A percentile compares a stretch with the other conserved stretches of the same genome.
Evolutionary conservation across 177 flowering plant genomes (phyloP).

Genomic region (Tripterygium wilfordii): DNA sequence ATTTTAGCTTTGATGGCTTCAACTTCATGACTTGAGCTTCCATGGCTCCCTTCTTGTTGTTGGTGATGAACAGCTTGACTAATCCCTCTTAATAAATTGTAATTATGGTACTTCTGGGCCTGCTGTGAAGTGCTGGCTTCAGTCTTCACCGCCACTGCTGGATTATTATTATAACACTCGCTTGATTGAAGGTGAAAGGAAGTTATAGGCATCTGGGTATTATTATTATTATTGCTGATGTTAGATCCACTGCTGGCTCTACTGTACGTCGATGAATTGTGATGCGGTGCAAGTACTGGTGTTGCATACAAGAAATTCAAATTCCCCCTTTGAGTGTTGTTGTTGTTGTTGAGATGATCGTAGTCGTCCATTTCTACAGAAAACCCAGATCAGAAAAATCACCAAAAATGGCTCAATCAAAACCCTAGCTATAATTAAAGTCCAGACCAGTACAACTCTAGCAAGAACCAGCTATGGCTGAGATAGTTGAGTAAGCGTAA

Average conservation of each 20-base stretch:
- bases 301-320: conserved; percentile 47
- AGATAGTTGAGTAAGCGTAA: conserved; percentile 19
- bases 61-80: conserved; percentile 11
- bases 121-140: conserved; percentile 40
- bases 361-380: conserved; percentile 41
- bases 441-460: background rate
- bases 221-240: conserved; percentile 14
- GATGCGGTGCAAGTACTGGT: conserved; percentile 25
- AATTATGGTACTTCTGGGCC: conserved; percentile 24
- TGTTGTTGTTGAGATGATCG: conserved; percentile 28
- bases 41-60: conserved; percentile 16
- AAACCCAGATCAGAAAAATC: conserved; percentile 4
- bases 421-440: background rate
- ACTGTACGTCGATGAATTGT: conserved; percentile 22
- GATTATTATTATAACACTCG: no score
- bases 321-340: conserved; percentile 28
- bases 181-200: conserved; percentile 31
- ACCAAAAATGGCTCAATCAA: background rate
- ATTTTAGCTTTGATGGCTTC: conserved; percentile 88
- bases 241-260: conserved; percentile 27
- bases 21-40: conserved; percentile 22
- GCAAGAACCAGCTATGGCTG: conserved; percentile 14
- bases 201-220: conserved; percentile 15
- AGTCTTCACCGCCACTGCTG: conserved; percentile 33
- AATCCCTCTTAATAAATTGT: conserved; percentile 16